Percentiles rank a stretch among this genome's conserved stretches.
Evolutionary conservation across 495 filamentous ascomycete species (phyloP).

Genomic region (Podospora sp.): DNA sequence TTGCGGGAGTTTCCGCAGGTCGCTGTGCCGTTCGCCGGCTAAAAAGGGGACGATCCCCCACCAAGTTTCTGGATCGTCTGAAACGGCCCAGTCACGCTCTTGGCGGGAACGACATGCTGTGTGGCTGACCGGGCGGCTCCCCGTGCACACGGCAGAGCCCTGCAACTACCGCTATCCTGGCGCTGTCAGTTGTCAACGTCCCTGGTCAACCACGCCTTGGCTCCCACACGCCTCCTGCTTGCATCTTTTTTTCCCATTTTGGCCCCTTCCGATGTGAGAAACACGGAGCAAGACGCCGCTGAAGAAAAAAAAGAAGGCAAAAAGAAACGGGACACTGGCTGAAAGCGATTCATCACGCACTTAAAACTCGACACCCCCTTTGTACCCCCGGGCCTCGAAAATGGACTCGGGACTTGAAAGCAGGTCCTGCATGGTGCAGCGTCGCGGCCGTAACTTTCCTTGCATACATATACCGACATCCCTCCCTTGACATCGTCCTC

Average conservation of each 20-base stretch:
- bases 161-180: constrained; percentile 1
- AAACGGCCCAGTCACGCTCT: constrained; percentile 10
- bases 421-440: not conserved
- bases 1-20: not conserved
- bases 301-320: not conserved
- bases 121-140: constrained; percentile 17
- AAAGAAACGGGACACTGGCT: not conserved
- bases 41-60: constrained; percentile 11
- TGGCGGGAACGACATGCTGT: constrained; percentile 6
- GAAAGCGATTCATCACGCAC: not conserved
- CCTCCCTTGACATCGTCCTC: not conserved
- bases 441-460: not conserved
- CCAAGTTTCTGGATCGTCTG: constrained; percentile 9
- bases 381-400: not conserved
- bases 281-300: not conserved
- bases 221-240: not conserved
- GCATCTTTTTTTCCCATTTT: too few relatives aligned
- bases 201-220: constrained; percentile 6
- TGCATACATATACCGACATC: not conserved
- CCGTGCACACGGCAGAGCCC: constrained; percentile 12
- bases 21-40: constrained; percentile 7
- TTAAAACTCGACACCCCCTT: not conserved
- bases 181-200: constrained; percentile 3
- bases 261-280: not conserved
- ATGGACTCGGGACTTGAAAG: not conserved